Percentiles rank a stretch among this genome's conserved stretches.
phyloP scores from a whole-genome alignment of 495 filamentous ascomycete genomes.

The Neurospora cerealis region DNA sequence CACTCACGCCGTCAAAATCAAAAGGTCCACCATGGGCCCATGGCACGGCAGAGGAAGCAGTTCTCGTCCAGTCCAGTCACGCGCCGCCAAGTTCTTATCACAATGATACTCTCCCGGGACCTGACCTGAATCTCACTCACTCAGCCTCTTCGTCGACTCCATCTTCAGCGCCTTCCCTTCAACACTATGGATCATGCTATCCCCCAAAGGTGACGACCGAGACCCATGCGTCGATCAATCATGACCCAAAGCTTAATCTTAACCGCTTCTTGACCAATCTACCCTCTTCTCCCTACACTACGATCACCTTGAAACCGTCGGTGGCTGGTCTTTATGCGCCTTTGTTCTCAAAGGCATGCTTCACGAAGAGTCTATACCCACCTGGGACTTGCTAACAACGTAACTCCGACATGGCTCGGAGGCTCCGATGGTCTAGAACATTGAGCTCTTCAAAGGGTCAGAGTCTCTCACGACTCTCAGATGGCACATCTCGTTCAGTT shows the following conservation, averaged over 20 bases:
- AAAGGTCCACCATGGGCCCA: not conserved
- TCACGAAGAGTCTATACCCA: not conserved
- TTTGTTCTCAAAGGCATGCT: not conserved
- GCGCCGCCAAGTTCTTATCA: not conserved
- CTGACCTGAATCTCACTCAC: not conserved
- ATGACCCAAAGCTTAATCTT: not conserved
- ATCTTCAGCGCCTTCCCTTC: not conserved
- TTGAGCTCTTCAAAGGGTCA: not conserved
- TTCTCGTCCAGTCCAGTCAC: not conserved
- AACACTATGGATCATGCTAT: not conserved
- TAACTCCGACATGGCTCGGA: not conserved
- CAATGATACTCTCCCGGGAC: not conserved
- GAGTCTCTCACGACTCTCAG: not conserved
- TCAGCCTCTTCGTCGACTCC: not conserved
- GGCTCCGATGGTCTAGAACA: not conserved
- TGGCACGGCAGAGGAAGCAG: not conserved
- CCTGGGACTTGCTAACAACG: not conserved
- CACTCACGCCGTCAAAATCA: not conserved
- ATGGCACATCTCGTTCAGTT: not conserved
- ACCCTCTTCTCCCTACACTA: not conserved
- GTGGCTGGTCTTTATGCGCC: not conserved
- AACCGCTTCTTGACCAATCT: not conserved
- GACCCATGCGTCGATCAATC: not conserved
- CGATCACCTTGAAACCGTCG: not conserved
- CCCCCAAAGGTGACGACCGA: not conserved